Evolutionary conservation across 2,329 filamentous ascomycete species (phyloP), one percentile per base, ranked within the genome.

Genomic region (Curvularia eragrostidis): DNA sequence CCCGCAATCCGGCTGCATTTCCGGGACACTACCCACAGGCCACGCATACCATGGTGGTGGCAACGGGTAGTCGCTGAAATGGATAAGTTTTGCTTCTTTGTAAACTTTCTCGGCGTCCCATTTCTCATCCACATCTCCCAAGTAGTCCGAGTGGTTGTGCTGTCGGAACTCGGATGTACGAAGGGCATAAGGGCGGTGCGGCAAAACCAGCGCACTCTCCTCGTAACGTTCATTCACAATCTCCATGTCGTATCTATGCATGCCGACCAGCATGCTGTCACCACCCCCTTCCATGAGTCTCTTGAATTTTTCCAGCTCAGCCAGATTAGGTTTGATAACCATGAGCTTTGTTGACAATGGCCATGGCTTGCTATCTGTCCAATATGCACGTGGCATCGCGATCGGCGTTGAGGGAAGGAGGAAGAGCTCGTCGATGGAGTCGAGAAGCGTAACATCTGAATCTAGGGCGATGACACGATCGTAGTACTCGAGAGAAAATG

Each of bases 301-400:
- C 50, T 75, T 70, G 62, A 79, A 75, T 9, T 65, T 58, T 47
- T 74, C 65, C 56, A 85, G 82, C 54, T 89, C 87, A 9, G 66
- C 65, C 15, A 77, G 69, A 2, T 82, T 84, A 0, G 89, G 89
- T 47, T 87, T 78, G 41, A 90, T 77, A 3, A 90, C 82, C 71
- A 90, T 82, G 39, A 90, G 68, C 41, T 87, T 81, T 2, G 85
- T 86, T 0, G 86, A 85, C 10, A 91, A 79, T 2, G 81, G 80
- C 61, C 80, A 80, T 8, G 78, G 79, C 0, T 81, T 77, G 0
- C 84, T 84, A 5, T 84, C 79, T 1, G 86, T 78, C 89, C 89
- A 91, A 72, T 91, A 91, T 8, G 89, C 89, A 30, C 87, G 84
- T 1, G 89, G 87, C 83, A 91, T 88, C 2, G 88, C 88, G 3